These are phyloP conservation scores for Escallonia rubra DNA, from an alignment of 129 eudicot genomes.

Conservation along the genomic window DNA sequence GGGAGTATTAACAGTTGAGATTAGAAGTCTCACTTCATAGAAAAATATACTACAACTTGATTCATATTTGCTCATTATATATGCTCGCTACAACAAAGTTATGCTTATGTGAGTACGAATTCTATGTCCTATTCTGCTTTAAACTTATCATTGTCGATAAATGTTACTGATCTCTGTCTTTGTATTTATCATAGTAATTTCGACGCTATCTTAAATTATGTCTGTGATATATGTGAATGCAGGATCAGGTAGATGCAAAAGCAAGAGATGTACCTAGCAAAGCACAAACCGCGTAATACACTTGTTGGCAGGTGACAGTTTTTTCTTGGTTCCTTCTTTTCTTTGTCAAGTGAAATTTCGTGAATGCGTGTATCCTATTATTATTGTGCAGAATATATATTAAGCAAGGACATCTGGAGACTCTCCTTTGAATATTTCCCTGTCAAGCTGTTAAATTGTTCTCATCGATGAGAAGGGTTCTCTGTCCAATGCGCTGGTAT, in stretches of 20 bases:
- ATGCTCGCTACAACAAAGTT: not conserved
- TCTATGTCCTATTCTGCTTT: not conserved
- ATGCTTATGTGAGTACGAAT: not conserved
- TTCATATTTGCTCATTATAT: not conserved
- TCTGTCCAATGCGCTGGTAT: not conserved
- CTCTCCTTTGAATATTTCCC: slow-evolving; percentile 16
- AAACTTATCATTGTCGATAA: not conserved
- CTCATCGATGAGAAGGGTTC: slow-evolving; percentile 1
- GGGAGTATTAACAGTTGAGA: too few species aligned
- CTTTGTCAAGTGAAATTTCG: not conserved
- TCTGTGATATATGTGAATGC: slow-evolving; percentile 6
- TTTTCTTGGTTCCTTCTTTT: not conserved
- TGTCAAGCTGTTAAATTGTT: slow-evolving; percentile 12
- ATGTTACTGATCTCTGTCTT: not conserved
- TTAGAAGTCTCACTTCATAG: too few species aligned
- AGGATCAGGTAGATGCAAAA: slow-evolving; percentile 48
- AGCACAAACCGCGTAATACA: slow-evolving; percentile 35
- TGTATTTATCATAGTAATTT: not conserved
- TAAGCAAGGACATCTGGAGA: slow-evolving; percentile 19
- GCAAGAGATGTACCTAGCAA: slow-evolving; percentile 36
- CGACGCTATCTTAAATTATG: not conserved
- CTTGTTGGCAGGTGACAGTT: slow-evolving; percentile 25
- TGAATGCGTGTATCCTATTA: not conserved
- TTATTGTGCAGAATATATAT: slow-evolving; percentile 25
- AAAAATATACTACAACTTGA: too few species aligned